Base-by-base conservation (phyloP, 2,329 filamentous ascomycete genomes). In the Ascosphaera pollenicola region DNA sequence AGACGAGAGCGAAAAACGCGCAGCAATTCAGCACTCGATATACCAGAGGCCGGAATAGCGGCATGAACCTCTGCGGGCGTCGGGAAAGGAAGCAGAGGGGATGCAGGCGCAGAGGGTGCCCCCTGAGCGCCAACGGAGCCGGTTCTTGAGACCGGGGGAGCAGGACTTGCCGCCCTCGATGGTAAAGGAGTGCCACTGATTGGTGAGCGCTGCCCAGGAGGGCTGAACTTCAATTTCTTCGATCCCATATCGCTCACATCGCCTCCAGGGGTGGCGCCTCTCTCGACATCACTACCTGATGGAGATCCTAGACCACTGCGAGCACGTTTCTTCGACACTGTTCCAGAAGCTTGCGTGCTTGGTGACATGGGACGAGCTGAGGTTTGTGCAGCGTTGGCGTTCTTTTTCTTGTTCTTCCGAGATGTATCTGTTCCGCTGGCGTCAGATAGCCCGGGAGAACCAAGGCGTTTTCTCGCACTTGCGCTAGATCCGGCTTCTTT, bases 361-460 rank as follows among this genome's bases (percentile, higher is more conserved):
- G 40, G 43, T 31, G 34, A 42, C 42, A 28, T 37, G 21, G 44
- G 18, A 13, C 38, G 11, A 36, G 34, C 19, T 41, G 40, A 26
- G 39, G 18, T 18, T 37, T 55, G 55, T n/a, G 51, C 45, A 3
- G 49, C 41, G 17, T 13, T 16, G 8, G 47, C 45, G 44, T 72
- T 68, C 53, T 78, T 78, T 61, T 77, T 80, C 52, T 78, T 72
- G 54, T 81, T 82, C 60, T 89, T 84, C 46, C 78, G 77, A 17
- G 75, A 73, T 1, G 81, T 87, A 54, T 95, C 87, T 48, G 85
- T 91, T 39, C 83, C 87, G 54, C 83, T 92, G 8, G 83, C 83
- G 54, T 95, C 87, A 2, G 84, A 94, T 24, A 80, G 67, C 46
- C 85, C 78, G 2, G 85, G 83, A 13, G 84, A 93, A 15, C 84